Evolutionary conservation across 129 eudicot genomes (phyloP), one percentile per base, ranked within the genome.

Genomic region (sunflower (Helianthus annuus)): DNA sequence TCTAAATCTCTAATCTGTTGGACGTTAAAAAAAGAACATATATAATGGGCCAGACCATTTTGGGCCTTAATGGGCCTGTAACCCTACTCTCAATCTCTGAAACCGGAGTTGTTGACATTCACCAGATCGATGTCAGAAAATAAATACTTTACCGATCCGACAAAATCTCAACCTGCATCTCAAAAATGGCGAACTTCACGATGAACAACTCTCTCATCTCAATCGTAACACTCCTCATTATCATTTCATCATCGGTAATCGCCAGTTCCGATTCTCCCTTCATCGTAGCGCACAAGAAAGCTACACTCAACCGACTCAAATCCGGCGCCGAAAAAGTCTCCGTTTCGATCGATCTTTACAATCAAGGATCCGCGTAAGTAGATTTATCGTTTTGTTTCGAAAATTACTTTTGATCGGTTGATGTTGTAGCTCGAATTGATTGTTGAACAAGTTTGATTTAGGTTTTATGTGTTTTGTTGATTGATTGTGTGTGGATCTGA

Each of bases 251-350:
- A 6, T 71, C 78, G 17, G 48, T 55, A 7, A 74, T 79, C 36
- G 79, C 81, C 67, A 82, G 84, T 11, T 84, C 88, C 29, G 89
- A 92, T 8, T 79, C 86, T 22, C 98, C 98, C 2, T 92, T 92
- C 81, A 85, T 92, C 48, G 83, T 92, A 12, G 98, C 96, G 27
- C 98, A 92, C 77, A 92, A 92, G 90, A 92, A 92, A 72, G 96
- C 95, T 19, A 74, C 89, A 10, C 89, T 87, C 73, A 85, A 65
- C 59, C 59, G 95, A 27, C 96, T 89, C 85, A 92, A 89, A 70
- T 83, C 95, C 64, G 95, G 96, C 70, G 72, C 66, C 64, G 98
- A 92, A 65, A 85, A 87, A 4, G 72, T 92, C 54, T 83, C 86
- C 75, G 90, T 92, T 45, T 78, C 95, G 66, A 87, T 92, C 61